Evolutionary conservation across 139 green algal genomes (phyloP), one percentile per base, ranked within the genome.

Genomic region (Chlamydomonas incerta): DNA sequence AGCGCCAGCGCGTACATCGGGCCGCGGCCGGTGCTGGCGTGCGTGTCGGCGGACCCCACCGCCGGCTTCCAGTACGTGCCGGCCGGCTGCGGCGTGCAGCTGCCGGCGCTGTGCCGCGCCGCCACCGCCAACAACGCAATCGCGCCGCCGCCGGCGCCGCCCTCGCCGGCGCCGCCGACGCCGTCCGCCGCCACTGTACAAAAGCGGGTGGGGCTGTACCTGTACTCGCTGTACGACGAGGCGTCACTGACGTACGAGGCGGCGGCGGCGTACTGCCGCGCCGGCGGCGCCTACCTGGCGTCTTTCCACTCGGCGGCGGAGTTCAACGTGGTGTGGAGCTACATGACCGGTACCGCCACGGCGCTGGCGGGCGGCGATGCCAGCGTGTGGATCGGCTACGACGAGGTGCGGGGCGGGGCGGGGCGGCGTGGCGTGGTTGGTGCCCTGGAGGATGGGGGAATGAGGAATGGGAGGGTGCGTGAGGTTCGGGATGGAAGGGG

Each of bases 231-330:
- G 31, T 85, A 85, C 79, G 18, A 24, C 55, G 31, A 24, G 5
- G 50, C 20, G 13, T 21, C 46, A 6, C 31, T 85, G 79, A 66
- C 79, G 66, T 85, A 85, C 33, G 6, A 23, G 0, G 4, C 57
- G 31, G 79, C 79, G 0, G 50, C 13, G 31, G 13, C 31, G 79
- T 75, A 69, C 79, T 85, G 79, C 66, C 41, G 41, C 41, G 15
- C 8, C 26, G 75, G 58, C 31, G 79, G 79, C 47, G 79, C 66
- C 31, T 85, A 58, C 65, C 66, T 85, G 79, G 79, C 79, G 79
- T 76, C 66, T 8, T 75, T 85, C 66, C 79, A 75, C 65, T 85
- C 79, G 5, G 46, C 65, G 0, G 46, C 31, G 0, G 79, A 85
- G n/a, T 85, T 26, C 0, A 15, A 1, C 3, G 79, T 31, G 6